A percentile compares a stretch with the other conserved stretches of the same genome.
phyloP scores from a whole-genome alignment of 192 early-diverging fungal genomes.

The Funneliformis geosporum region DNA sequence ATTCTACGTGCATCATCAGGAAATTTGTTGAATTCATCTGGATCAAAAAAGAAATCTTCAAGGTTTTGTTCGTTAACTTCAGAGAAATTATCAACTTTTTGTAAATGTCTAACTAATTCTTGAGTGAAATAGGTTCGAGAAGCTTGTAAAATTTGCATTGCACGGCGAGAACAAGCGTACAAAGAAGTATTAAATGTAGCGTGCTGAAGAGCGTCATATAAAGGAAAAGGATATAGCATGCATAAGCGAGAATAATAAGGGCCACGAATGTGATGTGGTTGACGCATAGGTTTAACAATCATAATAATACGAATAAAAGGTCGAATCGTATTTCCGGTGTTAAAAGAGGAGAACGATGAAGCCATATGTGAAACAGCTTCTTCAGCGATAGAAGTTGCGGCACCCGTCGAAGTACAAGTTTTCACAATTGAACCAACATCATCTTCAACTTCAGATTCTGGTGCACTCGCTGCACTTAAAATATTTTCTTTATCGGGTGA shows the following conservation, averaged over 20 bases:
- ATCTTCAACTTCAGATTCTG: constrained; percentile 21
- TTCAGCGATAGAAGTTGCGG: constrained; percentile 22
- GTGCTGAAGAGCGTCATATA: constrained; percentile 32
- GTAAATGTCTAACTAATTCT: constrained; percentile 24
- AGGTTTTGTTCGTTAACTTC: constrained; percentile 31
- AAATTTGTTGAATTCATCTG: constrained; percentile 20
- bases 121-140: constrained; percentile 17
- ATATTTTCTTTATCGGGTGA: neutral
- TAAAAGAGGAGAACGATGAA: neutral
- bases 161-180: constrained; percentile 32
- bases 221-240: constrained; percentile 27
- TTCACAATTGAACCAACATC: constrained; percentile 18
- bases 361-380: neutral
- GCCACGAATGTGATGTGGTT: constrained; percentile 31
- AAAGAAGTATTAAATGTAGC: constrained; percentile 32
- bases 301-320: constrained; percentile 31
- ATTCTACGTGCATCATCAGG: constrained; percentile 29
- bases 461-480: neutral
- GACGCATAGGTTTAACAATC: constrained; percentile 34
- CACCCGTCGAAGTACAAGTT: constrained; percentile 29
- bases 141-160: constrained; percentile 35
- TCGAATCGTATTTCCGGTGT: constrained; percentile 16
- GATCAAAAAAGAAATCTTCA: constrained; percentile 32
- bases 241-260: constrained; percentile 14
- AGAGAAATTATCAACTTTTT: constrained; percentile 19